Conservation (phyloP, 768 basidiomycete genomes). For the Hygrocybe coccinea region DNA sequence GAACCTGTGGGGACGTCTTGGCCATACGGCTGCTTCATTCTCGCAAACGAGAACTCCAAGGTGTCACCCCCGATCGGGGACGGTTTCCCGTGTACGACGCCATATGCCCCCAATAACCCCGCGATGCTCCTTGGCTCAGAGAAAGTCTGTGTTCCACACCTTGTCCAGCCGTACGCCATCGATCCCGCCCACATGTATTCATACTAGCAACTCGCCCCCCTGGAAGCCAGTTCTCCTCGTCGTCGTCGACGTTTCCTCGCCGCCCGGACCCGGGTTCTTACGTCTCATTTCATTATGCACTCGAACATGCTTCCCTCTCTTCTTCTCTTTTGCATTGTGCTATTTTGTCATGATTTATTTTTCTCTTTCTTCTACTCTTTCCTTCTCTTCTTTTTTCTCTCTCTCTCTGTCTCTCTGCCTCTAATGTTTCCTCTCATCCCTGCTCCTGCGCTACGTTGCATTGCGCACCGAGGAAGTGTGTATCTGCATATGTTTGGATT, state of each 20-base stretch:
- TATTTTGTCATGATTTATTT: neutral
- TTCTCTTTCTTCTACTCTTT: slow-evolving; percentile 10
- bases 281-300: neutral
- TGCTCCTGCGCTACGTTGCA: slow-evolving; percentile 9
- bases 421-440: too few species aligned
- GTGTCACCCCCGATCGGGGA: neutral
- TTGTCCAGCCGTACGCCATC: neutral
- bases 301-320: neutral
- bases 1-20: slow-evolving; percentile 26
- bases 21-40: neutral
- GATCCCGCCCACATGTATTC: neutral
- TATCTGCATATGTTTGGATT: neutral
- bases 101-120: neutral
- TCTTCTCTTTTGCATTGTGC: neutral
- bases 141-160: neutral
- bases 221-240: too few species aligned
- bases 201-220: neutral
- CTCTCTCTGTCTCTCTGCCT: slow-evolving; percentile 11
- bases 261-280: neutral
- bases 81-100: neutral
- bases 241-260: too few species aligned
- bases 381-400: slow-evolving; percentile 17
- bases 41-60: neutral
- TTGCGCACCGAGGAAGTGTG: too few species aligned
- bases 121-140: neutral